Evolutionary conservation across 2,329 filamentous ascomycete species (phyloP).

Genomic region (Colletotrichum musicola): DNA sequence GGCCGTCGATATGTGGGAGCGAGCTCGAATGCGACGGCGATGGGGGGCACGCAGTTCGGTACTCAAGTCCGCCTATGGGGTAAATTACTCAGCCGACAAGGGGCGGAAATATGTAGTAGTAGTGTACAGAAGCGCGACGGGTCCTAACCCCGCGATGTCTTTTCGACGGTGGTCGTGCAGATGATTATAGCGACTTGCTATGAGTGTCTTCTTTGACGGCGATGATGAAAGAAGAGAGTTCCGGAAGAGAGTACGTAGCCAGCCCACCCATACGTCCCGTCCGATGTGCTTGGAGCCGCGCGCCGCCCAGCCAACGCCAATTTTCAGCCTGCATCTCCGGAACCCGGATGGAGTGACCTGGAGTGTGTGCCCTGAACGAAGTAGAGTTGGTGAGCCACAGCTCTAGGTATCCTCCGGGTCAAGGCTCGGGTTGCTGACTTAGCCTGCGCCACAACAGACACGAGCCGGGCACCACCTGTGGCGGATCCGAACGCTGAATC

Average conservation of each 20-base stretch:
- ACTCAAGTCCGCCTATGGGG: constrained; percentile 5
- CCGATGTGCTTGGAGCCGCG: constrained; percentile 22
- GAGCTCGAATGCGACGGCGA: constrained; percentile 10
- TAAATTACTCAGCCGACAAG: constrained; percentile 34
- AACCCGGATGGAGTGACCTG: constrained; percentile 6
- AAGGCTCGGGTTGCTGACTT: background rate
- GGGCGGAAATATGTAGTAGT: background rate
- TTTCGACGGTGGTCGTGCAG: background rate
- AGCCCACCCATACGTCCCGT: constrained; percentile 1
- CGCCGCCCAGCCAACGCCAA: constrained; percentile 2
- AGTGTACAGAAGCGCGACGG: background rate
- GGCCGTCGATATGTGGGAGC: constrained; percentile 11
- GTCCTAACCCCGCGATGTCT: background rate
- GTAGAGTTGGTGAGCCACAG: background rate
- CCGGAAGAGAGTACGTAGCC: constrained; percentile 27
- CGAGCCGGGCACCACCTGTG: too few species aligned
- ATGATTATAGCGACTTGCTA: background rate
- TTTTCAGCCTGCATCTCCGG: constrained; percentile 1
- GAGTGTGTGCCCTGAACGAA: constrained; percentile 1
- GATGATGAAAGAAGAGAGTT: constrained; percentile 36
- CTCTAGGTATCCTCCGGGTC: background rate
- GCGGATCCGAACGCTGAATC: background rate
- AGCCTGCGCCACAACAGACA: constrained; percentile 28
- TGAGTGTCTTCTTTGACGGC: background rate
- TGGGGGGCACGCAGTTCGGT: constrained; percentile 14